Evolutionary conservation across 805 yeast species (phyloP).

Genomic region (Ascoidea rubescens): DNA sequence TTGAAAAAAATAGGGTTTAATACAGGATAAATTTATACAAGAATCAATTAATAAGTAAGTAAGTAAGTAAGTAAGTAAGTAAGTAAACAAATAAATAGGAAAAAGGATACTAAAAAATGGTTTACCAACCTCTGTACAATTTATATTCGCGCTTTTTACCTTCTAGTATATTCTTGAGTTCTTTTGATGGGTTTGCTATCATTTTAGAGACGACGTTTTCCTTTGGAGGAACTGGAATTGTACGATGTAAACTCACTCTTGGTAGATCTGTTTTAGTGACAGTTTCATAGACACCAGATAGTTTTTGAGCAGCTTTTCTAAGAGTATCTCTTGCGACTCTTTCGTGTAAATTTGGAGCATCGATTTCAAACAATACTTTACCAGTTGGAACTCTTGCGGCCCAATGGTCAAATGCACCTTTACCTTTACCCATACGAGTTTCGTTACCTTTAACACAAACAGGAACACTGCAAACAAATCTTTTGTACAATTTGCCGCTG

Average conservation of each 20-base stretch:
- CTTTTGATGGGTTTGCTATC: conserved; percentile 49
- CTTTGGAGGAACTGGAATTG: conserved; percentile 19
- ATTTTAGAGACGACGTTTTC: conserved; percentile 28
- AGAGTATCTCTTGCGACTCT: conserved; percentile 79
- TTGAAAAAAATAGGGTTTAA: conserved; percentile 27
- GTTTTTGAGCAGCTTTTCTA: conserved; percentile 78
- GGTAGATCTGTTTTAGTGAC: conserved; percentile 49
- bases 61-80: neutral
- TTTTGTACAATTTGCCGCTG: conserved; percentile 62
- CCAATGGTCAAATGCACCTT: conserved; percentile 97
- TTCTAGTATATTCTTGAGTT: conserved; percentile 39
- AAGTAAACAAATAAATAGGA: neutral
- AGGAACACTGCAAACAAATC: conserved; percentile 74
- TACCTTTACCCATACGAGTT: conserved; percentile 99
- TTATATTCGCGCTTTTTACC: conserved; percentile 38
- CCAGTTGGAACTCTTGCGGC: conserved; percentile 95
- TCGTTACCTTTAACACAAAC: conserved; percentile 96
- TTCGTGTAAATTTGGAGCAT: conserved; percentile 67
- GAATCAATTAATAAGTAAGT: neutral
- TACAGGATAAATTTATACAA: neutral
- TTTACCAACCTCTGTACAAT: conserved; percentile 48
- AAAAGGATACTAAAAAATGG: neutral
- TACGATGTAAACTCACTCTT: conserved; percentile 55
- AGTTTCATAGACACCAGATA: conserved; percentile 88
- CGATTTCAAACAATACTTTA: conserved; percentile 76